These are phyloP conservation scores for Lophiostoma macrostomum DNA, from an alignment of 495 filamentous ascomycete species.

Conservation along the genomic window DNA sequence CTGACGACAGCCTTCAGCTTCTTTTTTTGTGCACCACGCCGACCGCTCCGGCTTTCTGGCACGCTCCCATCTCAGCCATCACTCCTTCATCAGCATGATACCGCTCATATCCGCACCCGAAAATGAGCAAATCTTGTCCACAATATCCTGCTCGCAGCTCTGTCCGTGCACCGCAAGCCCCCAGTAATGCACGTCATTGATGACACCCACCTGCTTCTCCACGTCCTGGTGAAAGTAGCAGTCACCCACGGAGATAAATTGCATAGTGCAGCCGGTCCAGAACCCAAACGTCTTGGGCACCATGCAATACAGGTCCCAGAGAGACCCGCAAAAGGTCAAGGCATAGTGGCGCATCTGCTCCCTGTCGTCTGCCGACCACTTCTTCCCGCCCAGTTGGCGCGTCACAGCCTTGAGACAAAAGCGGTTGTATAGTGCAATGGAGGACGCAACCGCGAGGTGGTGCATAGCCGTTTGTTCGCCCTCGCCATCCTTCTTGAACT, in stretches of 20 bases:
- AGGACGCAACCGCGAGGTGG: not conserved
- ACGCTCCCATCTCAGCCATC: not conserved
- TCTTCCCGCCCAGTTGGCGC: not conserved
- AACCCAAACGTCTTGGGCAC: slow-evolving; percentile 3
- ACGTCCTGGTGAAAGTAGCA: not conserved
- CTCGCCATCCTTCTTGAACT: slow-evolving; percentile 1
- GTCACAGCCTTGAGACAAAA: not conserved
- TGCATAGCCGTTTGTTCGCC: not conserved
- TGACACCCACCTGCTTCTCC: not conserved
- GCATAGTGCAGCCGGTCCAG: slow-evolving; percentile 7
- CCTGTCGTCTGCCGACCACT: not conserved
- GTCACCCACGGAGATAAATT: not conserved
- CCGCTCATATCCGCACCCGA: not conserved
- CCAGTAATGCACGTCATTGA: slow-evolving; percentile 8
- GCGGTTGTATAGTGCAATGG: slow-evolving; percentile 6
- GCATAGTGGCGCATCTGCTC: slow-evolving; percentile 7
- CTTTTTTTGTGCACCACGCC: too few relatives aligned
- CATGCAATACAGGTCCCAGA: slow-evolving; percentile 4
- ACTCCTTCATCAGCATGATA: not conserved
- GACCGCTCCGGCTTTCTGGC: too few relatives aligned
- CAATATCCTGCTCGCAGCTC: not conserved
- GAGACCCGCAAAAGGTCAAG: slow-evolving; percentile 1
- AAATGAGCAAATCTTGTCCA: not conserved
- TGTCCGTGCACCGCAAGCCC: not conserved
- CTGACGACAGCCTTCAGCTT: too few relatives aligned